Base-by-base conservation (phyloP, 352 stramenopile genomes). In the Peronospora tabacina region DNA sequence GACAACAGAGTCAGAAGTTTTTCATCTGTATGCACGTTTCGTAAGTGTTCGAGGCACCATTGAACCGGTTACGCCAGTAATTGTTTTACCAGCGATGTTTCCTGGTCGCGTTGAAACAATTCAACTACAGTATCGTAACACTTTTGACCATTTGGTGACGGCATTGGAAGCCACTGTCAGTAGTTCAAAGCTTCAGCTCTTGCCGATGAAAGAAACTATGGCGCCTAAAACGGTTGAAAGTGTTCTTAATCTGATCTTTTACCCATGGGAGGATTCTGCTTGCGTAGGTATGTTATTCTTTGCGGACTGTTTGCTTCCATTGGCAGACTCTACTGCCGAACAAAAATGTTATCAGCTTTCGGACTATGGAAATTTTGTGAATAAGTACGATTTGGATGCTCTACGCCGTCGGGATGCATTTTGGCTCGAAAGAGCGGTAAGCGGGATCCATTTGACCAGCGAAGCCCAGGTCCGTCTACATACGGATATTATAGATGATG, bases 41-140 rank as follows among this genome's bases (percentile, higher is more conserved):
- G 55, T 38, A 13, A 72, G 52, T 33, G 59, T 82, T 1, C 41
- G 46, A 19, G 71, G 71, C 7, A 59, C 46, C 5, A 43, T 82
- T 1, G 46, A 62, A 12, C 71, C 71, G 1, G 44, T 68, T 10
- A 49, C 51, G 7, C 33, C 51, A 15, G 32, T 54, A 6, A 51
- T 79, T 26, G 15, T 65, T 20, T 42, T 76, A n/a, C 53, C 58
- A 9, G 50, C 68, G 3, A 62, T 67, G 59, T 79, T 79, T 40
- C 59, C 63, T 7, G 71, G 68, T 1, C 57, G 53, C 24, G 61
- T 47, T 0, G 19, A 55, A 20, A 15, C 67, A 30, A 36, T 75
- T 35, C 58, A 68, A 9, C n/a, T 82, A 7, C 40, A 60, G 6
- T 82, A 75, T 58, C 49, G 49, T 10, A 82, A 68, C 45, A 71